These are phyloP conservation scores for Rhizopus delemar DNA, from an alignment of 371 early-diverging fungal species.

Conservation along the genomic window DNA sequence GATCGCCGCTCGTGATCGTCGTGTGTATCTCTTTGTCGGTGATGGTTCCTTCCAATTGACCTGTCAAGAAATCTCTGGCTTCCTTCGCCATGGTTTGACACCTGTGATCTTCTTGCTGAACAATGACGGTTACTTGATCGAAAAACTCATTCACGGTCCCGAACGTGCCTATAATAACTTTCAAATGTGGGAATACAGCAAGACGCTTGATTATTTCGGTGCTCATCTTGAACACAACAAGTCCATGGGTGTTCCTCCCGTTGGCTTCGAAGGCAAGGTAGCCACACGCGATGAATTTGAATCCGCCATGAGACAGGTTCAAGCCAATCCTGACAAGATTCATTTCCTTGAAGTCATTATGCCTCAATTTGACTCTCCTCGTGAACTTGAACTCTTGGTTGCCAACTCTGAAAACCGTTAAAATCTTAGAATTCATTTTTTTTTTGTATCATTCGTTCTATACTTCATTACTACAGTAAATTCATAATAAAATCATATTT, in stretches of 20 bases:
- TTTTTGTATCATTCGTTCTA: too few relatives aligned
- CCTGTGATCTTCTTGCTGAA: constrained; percentile 53
- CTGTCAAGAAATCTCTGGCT: constrained; percentile 47
- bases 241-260: constrained; percentile 9
- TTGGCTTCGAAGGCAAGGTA: constrained; percentile 32
- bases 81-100: constrained; percentile 49
- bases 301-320: constrained; percentile 25
- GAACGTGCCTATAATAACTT: constrained; percentile 49
- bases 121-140: constrained; percentile 58
- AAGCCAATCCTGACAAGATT: constrained; percentile 27
- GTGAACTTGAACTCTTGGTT: constrained; percentile 30
- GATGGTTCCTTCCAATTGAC: constrained; percentile 59
- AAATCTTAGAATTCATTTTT: neutral
- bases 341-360: constrained; percentile 43
- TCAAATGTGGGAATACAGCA: constrained; percentile 50
- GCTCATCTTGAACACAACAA: constrained; percentile 25
- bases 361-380: constrained; percentile 40
- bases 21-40: constrained; percentile 49
- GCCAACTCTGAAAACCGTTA: constrained; percentile 30
- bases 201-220: constrained; percentile 47
- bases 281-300: constrained; percentile 36
- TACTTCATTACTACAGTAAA: too few relatives aligned
- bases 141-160: constrained; percentile 51
- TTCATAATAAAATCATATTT: too few relatives aligned
- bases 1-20: constrained; percentile 31